phyloP scores from a whole-genome alignment of 257 asterid genomes.

The Solanum pinnatisectum region DNA sequence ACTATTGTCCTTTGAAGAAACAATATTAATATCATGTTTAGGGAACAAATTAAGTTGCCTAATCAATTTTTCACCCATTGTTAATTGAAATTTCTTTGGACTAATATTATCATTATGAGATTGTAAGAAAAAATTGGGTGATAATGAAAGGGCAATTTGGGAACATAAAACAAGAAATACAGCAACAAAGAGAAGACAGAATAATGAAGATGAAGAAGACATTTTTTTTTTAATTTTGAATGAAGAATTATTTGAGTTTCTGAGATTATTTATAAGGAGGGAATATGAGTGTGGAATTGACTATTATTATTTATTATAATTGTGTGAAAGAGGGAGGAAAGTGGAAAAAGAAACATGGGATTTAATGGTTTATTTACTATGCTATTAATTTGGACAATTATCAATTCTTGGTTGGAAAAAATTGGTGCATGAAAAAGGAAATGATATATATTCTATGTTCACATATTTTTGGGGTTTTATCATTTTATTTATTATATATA shows the following conservation, averaged over 20 bases:
- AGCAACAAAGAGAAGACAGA: slow-evolving; percentile 3
- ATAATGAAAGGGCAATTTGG: slow-evolving; percentile 2
- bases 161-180: not conserved
- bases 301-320: not conserved
- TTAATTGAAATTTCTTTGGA: slow-evolving; percentile 8
- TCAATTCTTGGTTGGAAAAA: not conserved
- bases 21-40: slow-evolving; percentile 24
- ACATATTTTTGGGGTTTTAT: not conserved
- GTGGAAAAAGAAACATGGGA: slow-evolving; percentile 5
- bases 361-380: not conserved
- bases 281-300: not conserved
- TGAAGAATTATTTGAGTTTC: slow-evolving; percentile 12
- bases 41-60: slow-evolving; percentile 55
- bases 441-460: not conserved
- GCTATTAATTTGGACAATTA: slow-evolving; percentile 3
- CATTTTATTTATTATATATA: not conserved
- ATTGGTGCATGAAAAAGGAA: not conserved
- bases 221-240: not conserved
- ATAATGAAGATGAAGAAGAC: not conserved
- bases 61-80: slow-evolving; percentile 36
- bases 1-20: not conserved
- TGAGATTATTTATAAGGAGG: not conserved
- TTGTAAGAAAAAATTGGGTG: not conserved
- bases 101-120: not conserved
- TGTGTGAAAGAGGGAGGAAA: not conserved